These are phyloP conservation scores for Nasturtium officinale DNA, from an alignment of 345 rosid genomes.

Conservation along the genomic window DNA sequence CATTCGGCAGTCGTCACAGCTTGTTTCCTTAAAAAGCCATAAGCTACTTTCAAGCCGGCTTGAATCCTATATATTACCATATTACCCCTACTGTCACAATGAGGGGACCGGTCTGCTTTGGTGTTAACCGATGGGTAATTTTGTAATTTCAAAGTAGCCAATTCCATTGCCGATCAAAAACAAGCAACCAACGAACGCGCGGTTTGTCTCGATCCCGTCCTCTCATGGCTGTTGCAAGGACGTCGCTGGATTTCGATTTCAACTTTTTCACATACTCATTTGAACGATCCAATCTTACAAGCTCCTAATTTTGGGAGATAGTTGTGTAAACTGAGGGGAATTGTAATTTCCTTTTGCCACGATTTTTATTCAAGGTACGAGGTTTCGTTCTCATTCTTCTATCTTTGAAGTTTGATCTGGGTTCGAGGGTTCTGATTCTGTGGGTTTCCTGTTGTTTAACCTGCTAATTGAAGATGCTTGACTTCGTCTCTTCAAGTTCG, in stretches of 20 bases:
- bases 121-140: conserved; percentile 46
- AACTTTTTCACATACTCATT: conserved; percentile 45
- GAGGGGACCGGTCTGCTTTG: not conserved
- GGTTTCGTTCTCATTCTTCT: conserved; percentile 20
- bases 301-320: conserved; percentile 34
- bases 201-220: conserved; percentile 54
- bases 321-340: conserved; percentile 6
- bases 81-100: conserved; percentile 33
- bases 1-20: conserved; percentile 38
- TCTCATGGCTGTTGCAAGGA: conserved; percentile 64
- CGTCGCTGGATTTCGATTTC: conserved; percentile 50
- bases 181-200: conserved; percentile 50
- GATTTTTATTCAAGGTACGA: conserved; percentile 43
- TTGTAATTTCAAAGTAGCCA: conserved; percentile 43
- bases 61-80: conserved; percentile 2
- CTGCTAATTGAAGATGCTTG: conserved; percentile 34
- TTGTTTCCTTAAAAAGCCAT: conserved; percentile 37
- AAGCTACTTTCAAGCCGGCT: conserved; percentile 42
- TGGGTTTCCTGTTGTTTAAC: not conserved
- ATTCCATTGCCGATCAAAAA: conserved; percentile 84
- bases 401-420: conserved; percentile 42
- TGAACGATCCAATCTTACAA: conserved; percentile 35
- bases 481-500: conserved; percentile 34
- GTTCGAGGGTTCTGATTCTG: conserved; percentile 44
- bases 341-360: conserved; percentile 4